Base-by-base conservation (phyloP, 371 early-diverging fungal species). In the Mucor saturninus region DNA sequence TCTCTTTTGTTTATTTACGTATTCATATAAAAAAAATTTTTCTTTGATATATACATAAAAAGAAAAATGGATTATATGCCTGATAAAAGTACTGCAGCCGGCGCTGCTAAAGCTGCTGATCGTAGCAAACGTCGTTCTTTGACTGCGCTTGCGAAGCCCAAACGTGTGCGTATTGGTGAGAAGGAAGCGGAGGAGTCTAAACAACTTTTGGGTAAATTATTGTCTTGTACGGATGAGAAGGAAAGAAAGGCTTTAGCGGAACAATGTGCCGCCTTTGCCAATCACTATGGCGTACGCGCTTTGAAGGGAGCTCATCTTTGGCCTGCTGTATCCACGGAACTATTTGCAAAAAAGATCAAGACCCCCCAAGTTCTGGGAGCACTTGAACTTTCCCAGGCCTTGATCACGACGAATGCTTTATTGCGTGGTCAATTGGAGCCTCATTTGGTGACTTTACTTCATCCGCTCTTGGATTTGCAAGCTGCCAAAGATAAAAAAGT, bases 301-400 rank as follows among this genome's bases (percentile, higher is more conserved):
- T 74, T 91, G 59, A 79, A 84, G 61, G 75, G 84, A 14, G 61
- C 66, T 57, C 80, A 82, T 59, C 74, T 91, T 61, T 78, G 88
- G 32, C 74, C 81, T 51, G 79, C 80, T 59, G 74, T 91, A 55
- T 69, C 78, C 53, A 72, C 78, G 14, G 86, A 87, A 40, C 74
- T 86, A 35, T 73, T 71, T 54, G 88, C 89, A 75, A 89, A 89
- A 76, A 91, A 91, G 82, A 83, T 86, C 2, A 83, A 90, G 26
- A 83, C 87, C 56, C 88, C 89, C 54, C 89, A 86, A 53, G 68
- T 83, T 62, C 73, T 89, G 48, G 88, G 84, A 46, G 77, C 90
- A 69, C 74, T 79, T 54, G 86, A 86, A 26, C 54, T 92, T 48
- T 73, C 81, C 45, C 75, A 85, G 39, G 75, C 75, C 42, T 51